These are phyloP conservation scores for Malus sylvestris DNA, from an alignment of 306 rosid species.

Conservation along the genomic window DNA sequence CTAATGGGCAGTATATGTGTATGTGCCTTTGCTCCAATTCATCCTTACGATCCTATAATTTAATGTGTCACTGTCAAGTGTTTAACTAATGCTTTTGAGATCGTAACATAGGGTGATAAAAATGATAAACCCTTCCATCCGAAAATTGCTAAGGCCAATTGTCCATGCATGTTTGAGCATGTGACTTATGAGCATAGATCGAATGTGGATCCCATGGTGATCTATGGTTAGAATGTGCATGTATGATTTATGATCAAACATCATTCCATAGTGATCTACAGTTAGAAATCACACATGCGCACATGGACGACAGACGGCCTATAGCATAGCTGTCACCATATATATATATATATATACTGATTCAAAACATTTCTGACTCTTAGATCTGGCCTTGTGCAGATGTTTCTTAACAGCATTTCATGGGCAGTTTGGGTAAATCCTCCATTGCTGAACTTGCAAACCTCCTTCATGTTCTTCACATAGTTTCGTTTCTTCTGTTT, in stretches of 20 bases:
- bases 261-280: not conserved
- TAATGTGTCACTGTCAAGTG: not conserved
- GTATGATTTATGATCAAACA: not conserved
- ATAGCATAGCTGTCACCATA: not conserved
- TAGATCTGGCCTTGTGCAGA: constrained; percentile 41
- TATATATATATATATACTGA: not conserved
- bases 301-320: not conserved
- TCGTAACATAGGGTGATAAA: not conserved
- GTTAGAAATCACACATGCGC: not conserved
- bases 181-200: not conserved
- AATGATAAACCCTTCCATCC: no score
- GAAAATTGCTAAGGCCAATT: no score
- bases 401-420: constrained; percentile 45
- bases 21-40: constrained; percentile 11
- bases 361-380: not conserved
- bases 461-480: not conserved
- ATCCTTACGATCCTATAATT: not conserved
- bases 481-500: not conserved
- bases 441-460: not conserved
- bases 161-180: not conserved
- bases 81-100: not conserved
- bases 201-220: not conserved
- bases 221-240: not conserved
- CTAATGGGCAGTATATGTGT: constrained; percentile 45
- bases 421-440: constrained; percentile 83